Percentiles rank a stretch among this genome's conserved stretches.
These are phyloP conservation scores for Parietaria judaica DNA, from an alignment of 306 rosid genomes.

Conservation along the genomic window DNA sequence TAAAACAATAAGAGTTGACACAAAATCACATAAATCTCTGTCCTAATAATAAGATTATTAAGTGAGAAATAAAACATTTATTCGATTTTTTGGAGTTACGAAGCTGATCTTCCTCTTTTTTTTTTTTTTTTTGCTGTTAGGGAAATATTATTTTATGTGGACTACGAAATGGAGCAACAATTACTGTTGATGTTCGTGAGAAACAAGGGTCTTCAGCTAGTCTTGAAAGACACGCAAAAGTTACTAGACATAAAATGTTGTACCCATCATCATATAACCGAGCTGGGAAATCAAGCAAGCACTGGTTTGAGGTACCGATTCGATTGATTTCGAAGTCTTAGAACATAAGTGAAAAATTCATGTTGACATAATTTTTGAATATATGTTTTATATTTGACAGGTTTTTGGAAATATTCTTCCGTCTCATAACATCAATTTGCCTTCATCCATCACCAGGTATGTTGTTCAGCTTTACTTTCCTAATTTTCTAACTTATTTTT, in stretches of 20 bases:
- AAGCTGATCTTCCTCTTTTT: too few relatives aligned
- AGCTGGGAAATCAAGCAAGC: constrained; percentile 32
- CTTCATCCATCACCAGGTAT: constrained; percentile 76
- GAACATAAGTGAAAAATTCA: neutral
- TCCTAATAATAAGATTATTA: too few relatives aligned
- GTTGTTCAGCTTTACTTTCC: constrained; percentile 23
- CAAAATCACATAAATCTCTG: too few relatives aligned
- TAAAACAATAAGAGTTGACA: too few relatives aligned
- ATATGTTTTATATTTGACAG: constrained; percentile 28
- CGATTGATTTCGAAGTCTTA: neutral
- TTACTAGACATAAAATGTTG: constrained; percentile 37
- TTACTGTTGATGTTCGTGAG: constrained; percentile 67
- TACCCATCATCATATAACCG: constrained; percentile 23
- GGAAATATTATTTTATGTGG: constrained; percentile 82
- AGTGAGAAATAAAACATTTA: too few relatives aligned
- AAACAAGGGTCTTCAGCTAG: constrained; percentile 35
- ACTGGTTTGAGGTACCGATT: constrained; percentile 52
- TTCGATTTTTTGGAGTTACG: too few relatives aligned
- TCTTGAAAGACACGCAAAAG: constrained; percentile 28
- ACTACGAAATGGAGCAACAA: constrained; percentile 85
- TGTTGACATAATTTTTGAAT: constrained; percentile 16
- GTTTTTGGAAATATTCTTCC: constrained; percentile 51
- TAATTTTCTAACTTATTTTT: neutral
- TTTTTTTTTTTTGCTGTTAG: constrained; percentile 26
- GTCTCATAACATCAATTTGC: constrained; percentile 55